These are phyloP conservation scores for Pyrus pyrifolia DNA, from an alignment of 306 rosid species.

Conservation along the genomic window DNA sequence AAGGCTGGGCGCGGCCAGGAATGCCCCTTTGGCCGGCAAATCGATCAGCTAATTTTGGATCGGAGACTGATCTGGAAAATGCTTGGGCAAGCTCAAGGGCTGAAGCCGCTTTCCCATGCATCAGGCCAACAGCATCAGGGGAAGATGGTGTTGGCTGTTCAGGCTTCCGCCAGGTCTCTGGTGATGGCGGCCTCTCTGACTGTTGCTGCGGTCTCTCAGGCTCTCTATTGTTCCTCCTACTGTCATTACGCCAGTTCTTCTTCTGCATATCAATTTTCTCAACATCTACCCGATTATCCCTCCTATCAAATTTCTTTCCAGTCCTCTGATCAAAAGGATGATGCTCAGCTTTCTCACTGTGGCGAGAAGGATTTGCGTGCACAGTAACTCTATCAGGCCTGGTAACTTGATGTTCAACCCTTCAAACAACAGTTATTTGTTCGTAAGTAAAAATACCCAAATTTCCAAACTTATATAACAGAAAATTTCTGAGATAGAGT, in stretches of 20 bases:
- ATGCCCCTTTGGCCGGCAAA: slow-evolving; percentile 47
- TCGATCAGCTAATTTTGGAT: slow-evolving; percentile 48
- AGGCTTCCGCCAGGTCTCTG: slow-evolving; percentile 95
- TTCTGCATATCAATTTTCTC: slow-evolving; percentile 59
- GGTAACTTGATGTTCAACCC: slow-evolving; percentile 51
- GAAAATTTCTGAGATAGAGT: not conserved
- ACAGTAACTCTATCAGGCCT: slow-evolving; percentile 54
- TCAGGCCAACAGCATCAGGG: slow-evolving; percentile 34
- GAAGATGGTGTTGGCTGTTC: slow-evolving; percentile 53
- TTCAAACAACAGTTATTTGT: slow-evolving; percentile 20
- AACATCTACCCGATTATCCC: slow-evolving; percentile 52
- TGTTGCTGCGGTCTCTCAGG: slow-evolving; percentile 50
- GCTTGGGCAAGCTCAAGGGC: slow-evolving; percentile 93
- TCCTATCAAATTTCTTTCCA: slow-evolving; percentile 55
- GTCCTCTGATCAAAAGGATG: slow-evolving; percentile 47
- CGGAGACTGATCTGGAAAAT: slow-evolving; percentile 83
- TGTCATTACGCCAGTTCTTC: slow-evolving; percentile 70
- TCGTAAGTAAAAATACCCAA: not conserved
- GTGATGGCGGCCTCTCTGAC: slow-evolving; percentile 72
- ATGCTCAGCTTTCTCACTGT: slow-evolving; percentile 45
- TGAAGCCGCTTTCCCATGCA: slow-evolving; percentile 71
- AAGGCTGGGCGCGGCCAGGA: slow-evolving; percentile 59
- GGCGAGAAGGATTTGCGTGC: slow-evolving; percentile 27
- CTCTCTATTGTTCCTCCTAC: slow-evolving; percentile 45
- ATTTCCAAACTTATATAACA: not conserved